Percentiles rank a stretch among this genome's conserved stretches.
These are phyloP conservation scores for Panicum miliaceum DNA, from an alignment of 176 grass and related monocot genomes.

Conservation along the genomic window DNA sequence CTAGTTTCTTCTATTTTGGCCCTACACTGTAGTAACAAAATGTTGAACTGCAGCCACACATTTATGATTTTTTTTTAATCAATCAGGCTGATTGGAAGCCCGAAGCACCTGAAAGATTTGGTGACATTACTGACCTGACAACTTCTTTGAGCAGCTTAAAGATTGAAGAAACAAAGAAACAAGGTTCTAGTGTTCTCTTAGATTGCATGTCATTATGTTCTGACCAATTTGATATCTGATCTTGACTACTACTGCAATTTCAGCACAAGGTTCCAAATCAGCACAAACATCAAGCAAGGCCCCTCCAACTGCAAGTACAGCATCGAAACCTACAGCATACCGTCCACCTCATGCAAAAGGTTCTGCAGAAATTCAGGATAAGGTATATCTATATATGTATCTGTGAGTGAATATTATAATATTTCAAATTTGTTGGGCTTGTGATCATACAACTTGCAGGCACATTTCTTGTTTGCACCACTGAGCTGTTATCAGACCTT, in stretches of 20 bases:
- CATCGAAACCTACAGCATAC: conserved; percentile 74
- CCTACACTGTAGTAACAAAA: conserved; percentile 6
- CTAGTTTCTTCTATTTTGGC: conserved; percentile 9
- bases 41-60: not conserved
- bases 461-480: conserved; percentile 1
- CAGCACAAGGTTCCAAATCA: conserved; percentile 74
- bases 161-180: conserved; percentile 82
- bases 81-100: conserved; percentile 85
- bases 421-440: conserved; percentile 2
- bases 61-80: conserved; percentile 35
- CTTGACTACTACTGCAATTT: conserved; percentile 44
- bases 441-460: conserved; percentile 1
- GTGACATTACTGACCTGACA: conserved; percentile 74
- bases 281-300: conserved; percentile 68
- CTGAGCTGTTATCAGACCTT: conserved; percentile 9
- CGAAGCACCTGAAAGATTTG: conserved; percentile 85
- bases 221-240: conserved; percentile 35
- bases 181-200: conserved; percentile 58
- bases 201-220: conserved; percentile 31
- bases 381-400: conserved; percentile 71
- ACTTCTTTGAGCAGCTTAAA: conserved; percentile 72
- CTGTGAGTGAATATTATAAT: conserved; percentile 1
- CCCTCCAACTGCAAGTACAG: conserved; percentile 45
- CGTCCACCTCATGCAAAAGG: conserved; percentile 83
- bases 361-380: conserved; percentile 73